Evolutionary conservation across 108 stramenopile species (phyloP).

Genomic region (Fragilaria crotonensis): DNA sequence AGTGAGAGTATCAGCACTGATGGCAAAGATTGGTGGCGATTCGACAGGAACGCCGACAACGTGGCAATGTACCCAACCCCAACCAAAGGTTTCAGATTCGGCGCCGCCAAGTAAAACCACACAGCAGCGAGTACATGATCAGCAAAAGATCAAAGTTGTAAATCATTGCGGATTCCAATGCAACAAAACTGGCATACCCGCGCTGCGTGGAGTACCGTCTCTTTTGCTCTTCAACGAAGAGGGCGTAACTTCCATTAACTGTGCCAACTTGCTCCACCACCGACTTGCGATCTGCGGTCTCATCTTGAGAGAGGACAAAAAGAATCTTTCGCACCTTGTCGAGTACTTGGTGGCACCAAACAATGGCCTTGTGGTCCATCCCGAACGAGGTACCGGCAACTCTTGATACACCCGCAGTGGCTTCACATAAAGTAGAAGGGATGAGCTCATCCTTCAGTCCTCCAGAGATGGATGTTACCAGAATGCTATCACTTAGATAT

Average conservation of each 20-base stretch:
- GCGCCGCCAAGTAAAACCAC: too few species aligned
- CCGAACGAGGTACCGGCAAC: constrained; percentile 25
- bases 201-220: background rate
- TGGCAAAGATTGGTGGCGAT: too few species aligned
- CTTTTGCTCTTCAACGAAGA: background rate
- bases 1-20: too few species aligned
- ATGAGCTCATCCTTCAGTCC: constrained; percentile 81
- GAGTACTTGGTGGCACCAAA: constrained; percentile 75
- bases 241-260: constrained; percentile 8
- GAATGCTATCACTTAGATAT: background rate
- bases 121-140: constrained; percentile 11
- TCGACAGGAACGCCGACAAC: too few species aligned
- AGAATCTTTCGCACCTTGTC: constrained; percentile 41
- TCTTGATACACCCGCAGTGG: constrained; percentile 4
- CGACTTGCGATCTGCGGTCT: too few species aligned
- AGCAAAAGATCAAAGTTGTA: constrained; percentile 22
- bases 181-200: constrained; percentile 1
- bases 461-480: constrained; percentile 55
- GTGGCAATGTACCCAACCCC: too few species aligned
- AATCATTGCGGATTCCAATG: constrained; percentile 25
- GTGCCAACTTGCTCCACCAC: too few species aligned
- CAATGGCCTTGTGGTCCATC: constrained; percentile 78
- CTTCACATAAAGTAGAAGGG: constrained; percentile 41
- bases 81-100: too few species aligned
- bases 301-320: too few species aligned